phyloP scores from a whole-genome alignment of 1,284 basidiomycete genomes.

The Heterobasidion annosum region DNA sequence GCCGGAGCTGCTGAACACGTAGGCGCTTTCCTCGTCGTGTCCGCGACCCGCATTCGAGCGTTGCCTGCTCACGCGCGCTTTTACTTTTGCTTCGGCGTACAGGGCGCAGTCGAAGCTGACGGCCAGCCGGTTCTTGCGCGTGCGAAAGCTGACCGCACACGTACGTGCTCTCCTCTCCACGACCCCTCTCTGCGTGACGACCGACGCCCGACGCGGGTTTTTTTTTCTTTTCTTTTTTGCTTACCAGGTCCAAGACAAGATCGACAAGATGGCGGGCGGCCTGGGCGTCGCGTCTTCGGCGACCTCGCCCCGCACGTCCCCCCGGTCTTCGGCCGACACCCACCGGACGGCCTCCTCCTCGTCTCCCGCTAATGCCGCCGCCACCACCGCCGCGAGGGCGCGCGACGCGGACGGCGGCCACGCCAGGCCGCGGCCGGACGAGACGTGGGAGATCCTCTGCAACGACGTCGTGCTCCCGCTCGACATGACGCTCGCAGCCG shows the following conservation, averaged over 20 bases:
- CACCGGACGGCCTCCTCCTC: conserved; percentile 13
- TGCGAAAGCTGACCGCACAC: conserved; percentile 79
- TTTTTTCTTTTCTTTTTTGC: no score
- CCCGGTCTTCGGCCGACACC: conserved; percentile 37
- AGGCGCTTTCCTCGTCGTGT: conserved; percentile 19
- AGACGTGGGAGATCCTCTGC: conserved; percentile 83
- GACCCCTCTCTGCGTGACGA: background rate
- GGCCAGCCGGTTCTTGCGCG: conserved; percentile 77
- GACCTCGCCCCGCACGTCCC: conserved; percentile 25
- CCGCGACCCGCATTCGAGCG: conserved; percentile 3
- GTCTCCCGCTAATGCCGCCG: background rate
- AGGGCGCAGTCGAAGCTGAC: conserved; percentile 81
- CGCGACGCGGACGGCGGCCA: conserved; percentile 8
- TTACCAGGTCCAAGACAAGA: conserved; percentile 75
- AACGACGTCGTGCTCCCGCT: conserved; percentile 74
- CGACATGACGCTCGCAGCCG: conserved; percentile 83
- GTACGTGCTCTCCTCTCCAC: conserved; percentile 32
- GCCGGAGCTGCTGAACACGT: conserved; percentile 74
- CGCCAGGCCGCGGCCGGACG: conserved; percentile 45
- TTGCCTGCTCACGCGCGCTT: conserved; percentile 7
- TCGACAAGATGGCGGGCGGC: conserved; percentile 46
- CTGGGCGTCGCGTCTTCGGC: conserved; percentile 11
- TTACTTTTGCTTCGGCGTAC: background rate
- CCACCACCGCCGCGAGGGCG: background rate
- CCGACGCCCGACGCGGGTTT: no score